phyloP scores from a whole-genome alignment of 768 basidiomycete species.

The Tulasnella sp. region DNA sequence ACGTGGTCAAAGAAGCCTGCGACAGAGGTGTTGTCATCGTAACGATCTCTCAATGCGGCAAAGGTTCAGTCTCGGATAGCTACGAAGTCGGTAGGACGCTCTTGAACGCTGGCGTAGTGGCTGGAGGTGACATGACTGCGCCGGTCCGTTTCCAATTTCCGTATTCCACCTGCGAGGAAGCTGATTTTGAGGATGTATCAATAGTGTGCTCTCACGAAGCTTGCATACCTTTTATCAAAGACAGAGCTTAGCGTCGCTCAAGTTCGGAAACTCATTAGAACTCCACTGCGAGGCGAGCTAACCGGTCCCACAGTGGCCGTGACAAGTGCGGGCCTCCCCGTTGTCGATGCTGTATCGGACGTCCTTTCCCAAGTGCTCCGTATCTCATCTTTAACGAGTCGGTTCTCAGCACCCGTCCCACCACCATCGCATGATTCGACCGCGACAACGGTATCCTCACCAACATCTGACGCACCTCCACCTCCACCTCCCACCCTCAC shows the following conservation, averaged over 20 bases:
- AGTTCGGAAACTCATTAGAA: slow-evolving; percentile 63
- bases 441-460: too few species aligned
- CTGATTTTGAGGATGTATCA: too few species aligned
- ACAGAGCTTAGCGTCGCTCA: slow-evolving; percentile 55
- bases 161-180: not conserved
- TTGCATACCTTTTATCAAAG: slow-evolving; percentile 84
- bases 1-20: slow-evolving; percentile 71
- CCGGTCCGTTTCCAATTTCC: slow-evolving; percentile 43
- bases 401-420: not conserved
- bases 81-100: slow-evolving; percentile 72
- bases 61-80: slow-evolving; percentile 74
- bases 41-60: slow-evolving; percentile 82
- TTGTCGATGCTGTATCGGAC: slow-evolving; percentile 18
- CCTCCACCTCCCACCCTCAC: not conserved
- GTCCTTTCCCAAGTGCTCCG: slow-evolving; percentile 21
- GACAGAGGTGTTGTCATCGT: slow-evolving; percentile 78
- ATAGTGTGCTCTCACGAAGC: slow-evolving; percentile 82
- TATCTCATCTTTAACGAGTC: slow-evolving; percentile 11
- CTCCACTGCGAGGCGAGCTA: slow-evolving; percentile 82
- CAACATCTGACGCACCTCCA: not conserved
- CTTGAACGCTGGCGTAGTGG: slow-evolving; percentile 61
- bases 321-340: slow-evolving; percentile 28
- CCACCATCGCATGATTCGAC: too few species aligned
- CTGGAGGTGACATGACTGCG: slow-evolving; percentile 92
- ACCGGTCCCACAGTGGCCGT: slow-evolving; percentile 40